Evolutionary conservation across 192 early-diverging fungal species (phyloP), one percentile per base, ranked within the genome.

Genomic region (Entomortierella lignicola): DNA sequence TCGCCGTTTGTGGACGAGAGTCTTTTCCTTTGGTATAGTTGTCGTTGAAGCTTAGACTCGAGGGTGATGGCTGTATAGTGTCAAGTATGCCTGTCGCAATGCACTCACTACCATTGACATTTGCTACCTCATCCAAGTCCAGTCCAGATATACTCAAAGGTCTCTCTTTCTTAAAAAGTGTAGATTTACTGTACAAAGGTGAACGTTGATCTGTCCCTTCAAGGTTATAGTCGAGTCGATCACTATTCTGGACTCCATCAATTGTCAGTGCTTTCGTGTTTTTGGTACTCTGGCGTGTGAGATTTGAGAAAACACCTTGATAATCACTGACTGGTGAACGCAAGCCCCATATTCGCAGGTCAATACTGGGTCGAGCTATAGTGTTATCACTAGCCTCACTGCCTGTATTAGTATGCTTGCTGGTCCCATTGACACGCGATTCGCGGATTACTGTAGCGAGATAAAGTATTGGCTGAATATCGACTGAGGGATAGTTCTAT

Each of bases 401-500:
- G 44, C 17, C n/a, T 23, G 6, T 50, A 41, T 11, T 48, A 10
- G 56, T 18, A 13, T 41, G 29, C n/a, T 29, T 44, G 11, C 18
- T 51, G 3, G 21, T 23, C 20, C 66, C 44, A 20, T 41, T 52
- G 0, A 63, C 29, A 12, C 81, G 81, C 10, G 47, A 56, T 23
- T 84, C 71, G 0, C 82, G 77, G 48, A 86, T 81, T 0, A 68
- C 77, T 1, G 59, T 83, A 7, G 84, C 84, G 0, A 71, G 66
- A 8, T 63, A 37, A 1, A 87, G 42, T 37, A 87, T 82, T 26
- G 77, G 56, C n/a, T 81, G 67, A 12, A 88, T 77, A 60, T 86
- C 85, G 27, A 79, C 57, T 55, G 84, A 80, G 17, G 91, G 91
- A 50, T 91, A 91, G 50, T 87, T 83, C 86, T 92, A 79, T 44